These are phyloP conservation scores for Russula dissimulans DNA, from an alignment of 768 basidiomycete genomes.

Conservation along the genomic window DNA sequence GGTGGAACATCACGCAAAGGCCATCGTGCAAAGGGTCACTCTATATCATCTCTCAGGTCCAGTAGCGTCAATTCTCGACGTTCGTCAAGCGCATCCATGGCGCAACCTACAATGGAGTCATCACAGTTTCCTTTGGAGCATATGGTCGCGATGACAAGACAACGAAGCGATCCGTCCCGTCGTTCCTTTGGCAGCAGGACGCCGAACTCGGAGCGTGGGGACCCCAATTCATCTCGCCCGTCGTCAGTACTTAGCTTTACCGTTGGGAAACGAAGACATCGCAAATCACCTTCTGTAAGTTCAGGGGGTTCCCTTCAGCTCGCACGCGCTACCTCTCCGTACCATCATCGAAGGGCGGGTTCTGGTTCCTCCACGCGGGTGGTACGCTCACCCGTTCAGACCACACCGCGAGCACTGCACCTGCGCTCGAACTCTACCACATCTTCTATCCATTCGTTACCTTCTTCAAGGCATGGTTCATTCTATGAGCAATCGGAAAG, in stretches of 20 bases:
- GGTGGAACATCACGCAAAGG: slow-evolving; percentile 27
- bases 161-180: slow-evolving; percentile 46
- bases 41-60: slow-evolving; percentile 75
- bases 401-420: slow-evolving; percentile 42
- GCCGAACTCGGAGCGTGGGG: slow-evolving; percentile 79
- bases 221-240: slow-evolving; percentile 60
- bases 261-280: slow-evolving; percentile 47
- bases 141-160: slow-evolving; percentile 33
- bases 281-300: slow-evolving; percentile 68
- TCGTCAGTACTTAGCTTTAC: slow-evolving; percentile 79
- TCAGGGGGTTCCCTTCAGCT: slow-evolving; percentile 57
- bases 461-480: slow-evolving; percentile 70
- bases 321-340: slow-evolving; percentile 63
- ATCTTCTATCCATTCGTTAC: slow-evolving; percentile 67
- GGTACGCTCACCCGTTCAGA: slow-evolving; percentile 44
- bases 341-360: slow-evolving; percentile 70
- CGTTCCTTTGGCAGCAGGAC: slow-evolving; percentile 74
- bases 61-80: slow-evolving; percentile 86
- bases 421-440: slow-evolving; percentile 65
- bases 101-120: slow-evolving; percentile 45
- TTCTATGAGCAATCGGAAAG: slow-evolving; percentile 67
- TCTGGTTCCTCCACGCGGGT: slow-evolving; percentile 81
- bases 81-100: slow-evolving; percentile 46
- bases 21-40: slow-evolving; percentile 57
- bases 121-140: slow-evolving; percentile 36